phyloP scores from a whole-genome alignment of 306 rosid species.

The Cyclanthera cordifolia region DNA sequence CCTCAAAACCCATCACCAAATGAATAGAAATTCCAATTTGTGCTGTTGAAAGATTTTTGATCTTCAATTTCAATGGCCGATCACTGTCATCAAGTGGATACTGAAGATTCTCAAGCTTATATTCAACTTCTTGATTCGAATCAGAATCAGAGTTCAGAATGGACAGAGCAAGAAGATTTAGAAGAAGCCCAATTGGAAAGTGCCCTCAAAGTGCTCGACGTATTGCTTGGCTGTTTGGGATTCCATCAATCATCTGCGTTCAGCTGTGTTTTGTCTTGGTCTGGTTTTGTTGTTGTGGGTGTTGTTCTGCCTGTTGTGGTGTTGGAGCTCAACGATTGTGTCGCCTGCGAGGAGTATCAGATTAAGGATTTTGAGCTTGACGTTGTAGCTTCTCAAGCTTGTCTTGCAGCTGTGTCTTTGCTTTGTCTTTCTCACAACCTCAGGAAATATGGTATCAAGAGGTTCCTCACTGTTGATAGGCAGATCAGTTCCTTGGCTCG shows the following conservation, averaged over 20 bases:
- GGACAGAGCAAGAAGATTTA: not conserved
- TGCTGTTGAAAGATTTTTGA: not conserved
- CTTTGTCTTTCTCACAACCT: slow-evolving; percentile 33
- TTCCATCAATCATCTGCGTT: slow-evolving; percentile 14
- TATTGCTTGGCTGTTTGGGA: slow-evolving; percentile 11
- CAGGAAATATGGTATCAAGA: slow-evolving; percentile 35
- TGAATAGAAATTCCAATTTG: not conserved
- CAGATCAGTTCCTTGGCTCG: slow-evolving; percentile 17
- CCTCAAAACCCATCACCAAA: not conserved
- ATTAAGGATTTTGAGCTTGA: slow-evolving; percentile 32
- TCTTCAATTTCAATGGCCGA: slow-evolving; percentile 12
- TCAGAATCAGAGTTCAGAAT: not conserved
- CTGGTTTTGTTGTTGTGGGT: slow-evolving; percentile 27
- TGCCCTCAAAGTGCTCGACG: slow-evolving; percentile 1
- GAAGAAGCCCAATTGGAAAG: slow-evolving; percentile 10
- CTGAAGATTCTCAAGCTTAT: not conserved
- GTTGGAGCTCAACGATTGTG: slow-evolving; percentile 10
- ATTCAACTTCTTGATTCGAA: slow-evolving; percentile 9
- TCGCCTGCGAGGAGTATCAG: slow-evolving; percentile 24
- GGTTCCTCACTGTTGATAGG: slow-evolving; percentile 39
- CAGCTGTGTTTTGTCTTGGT: slow-evolving; percentile 23
- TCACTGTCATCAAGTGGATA: not conserved
- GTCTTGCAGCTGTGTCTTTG: slow-evolving; percentile 34
- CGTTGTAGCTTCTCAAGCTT: slow-evolving; percentile 24
- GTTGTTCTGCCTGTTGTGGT: slow-evolving; percentile 23